These are phyloP conservation scores for Tephrocybe sp. DNA, from an alignment of 768 basidiomycete species.

Conservation along the genomic window DNA sequence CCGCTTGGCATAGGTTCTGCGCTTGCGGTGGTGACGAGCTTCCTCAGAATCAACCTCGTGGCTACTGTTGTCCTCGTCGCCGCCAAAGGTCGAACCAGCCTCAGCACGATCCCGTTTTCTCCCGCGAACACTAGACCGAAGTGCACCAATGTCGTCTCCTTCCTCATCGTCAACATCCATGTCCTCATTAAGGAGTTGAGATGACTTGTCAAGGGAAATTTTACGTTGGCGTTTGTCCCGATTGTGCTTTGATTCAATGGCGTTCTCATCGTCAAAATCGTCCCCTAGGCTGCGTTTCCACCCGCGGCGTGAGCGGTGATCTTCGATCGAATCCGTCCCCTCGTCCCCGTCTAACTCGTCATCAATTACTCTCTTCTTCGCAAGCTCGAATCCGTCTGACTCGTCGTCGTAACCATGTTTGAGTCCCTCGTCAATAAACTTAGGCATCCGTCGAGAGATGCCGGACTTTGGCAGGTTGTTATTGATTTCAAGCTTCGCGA, in stretches of 20 bases:
- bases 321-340: slow-evolving; percentile 43
- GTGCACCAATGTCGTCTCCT: slow-evolving; percentile 41
- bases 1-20: slow-evolving; percentile 54
- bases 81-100: slow-evolving; percentile 70
- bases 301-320: slow-evolving; percentile 38
- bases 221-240: slow-evolving; percentile 60
- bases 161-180: slow-evolving; percentile 52
- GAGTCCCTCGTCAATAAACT: slow-evolving; percentile 26
- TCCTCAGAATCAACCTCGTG: slow-evolving; percentile 39
- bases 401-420: slow-evolving; percentile 43
- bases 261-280: slow-evolving; percentile 44
- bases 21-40: slow-evolving; percentile 50
- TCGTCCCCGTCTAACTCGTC: slow-evolving; percentile 46
- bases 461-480: slow-evolving; percentile 18
- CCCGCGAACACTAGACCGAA: slow-evolving; percentile 44
- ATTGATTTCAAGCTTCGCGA: slow-evolving; percentile 16
- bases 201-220: slow-evolving; percentile 43
- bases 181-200: slow-evolving; percentile 34
- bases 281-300: slow-evolving; percentile 50
- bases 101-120: slow-evolving; percentile 79
- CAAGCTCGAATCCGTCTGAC: slow-evolving; percentile 44
- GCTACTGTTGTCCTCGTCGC: slow-evolving; percentile 46
- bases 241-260: slow-evolving; percentile 27
- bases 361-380: too few species aligned
- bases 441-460: slow-evolving; percentile 30